phyloP scores from a whole-genome alignment of 495 filamentous ascomycete species.

The Penicillium malachiteum region DNA sequence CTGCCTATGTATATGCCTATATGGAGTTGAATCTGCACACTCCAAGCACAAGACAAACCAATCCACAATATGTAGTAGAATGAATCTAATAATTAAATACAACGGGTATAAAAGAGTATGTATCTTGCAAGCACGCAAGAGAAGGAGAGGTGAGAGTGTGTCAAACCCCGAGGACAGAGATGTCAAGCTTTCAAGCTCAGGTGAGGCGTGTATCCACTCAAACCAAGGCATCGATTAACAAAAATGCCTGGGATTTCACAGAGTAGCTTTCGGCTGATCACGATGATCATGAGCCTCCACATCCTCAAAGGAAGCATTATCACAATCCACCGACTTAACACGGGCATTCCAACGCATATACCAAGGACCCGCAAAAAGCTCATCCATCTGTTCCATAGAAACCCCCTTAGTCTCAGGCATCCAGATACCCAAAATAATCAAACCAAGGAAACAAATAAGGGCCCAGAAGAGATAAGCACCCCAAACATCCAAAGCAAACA shows the following conservation, averaged over 20 bases:
- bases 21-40: not conserved
- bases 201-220: too few relatives aligned
- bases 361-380: conserved; percentile 45
- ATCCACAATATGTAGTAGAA: too few relatives aligned
- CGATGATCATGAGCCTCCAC: not conserved
- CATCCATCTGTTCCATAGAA: conserved; percentile 46
- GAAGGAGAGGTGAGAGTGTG: too few relatives aligned
- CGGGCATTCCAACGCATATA: conserved; percentile 43
- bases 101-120: too few relatives aligned
- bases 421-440: conserved; percentile 44
- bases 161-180: too few relatives aligned
- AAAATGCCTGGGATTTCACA: too few relatives aligned
- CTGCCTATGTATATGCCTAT: not conserved
- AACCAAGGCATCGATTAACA: too few relatives aligned
- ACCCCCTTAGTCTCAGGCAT: conserved; percentile 49
- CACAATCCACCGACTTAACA: conserved; percentile 7
- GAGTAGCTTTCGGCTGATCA: not conserved
- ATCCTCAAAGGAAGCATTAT: not conserved
- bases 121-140: too few relatives aligned
- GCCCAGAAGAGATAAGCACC: conserved; percentile 50
- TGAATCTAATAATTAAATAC: too few relatives aligned
- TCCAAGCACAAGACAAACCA: too few relatives aligned
- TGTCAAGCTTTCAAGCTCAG: too few relatives aligned
- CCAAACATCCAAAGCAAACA: conserved; percentile 46
- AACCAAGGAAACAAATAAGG: conserved; percentile 37